These are phyloP conservation scores for Manihot esculenta DNA, from an alignment of 441 rosid genomes.

Conservation along the genomic window DNA sequence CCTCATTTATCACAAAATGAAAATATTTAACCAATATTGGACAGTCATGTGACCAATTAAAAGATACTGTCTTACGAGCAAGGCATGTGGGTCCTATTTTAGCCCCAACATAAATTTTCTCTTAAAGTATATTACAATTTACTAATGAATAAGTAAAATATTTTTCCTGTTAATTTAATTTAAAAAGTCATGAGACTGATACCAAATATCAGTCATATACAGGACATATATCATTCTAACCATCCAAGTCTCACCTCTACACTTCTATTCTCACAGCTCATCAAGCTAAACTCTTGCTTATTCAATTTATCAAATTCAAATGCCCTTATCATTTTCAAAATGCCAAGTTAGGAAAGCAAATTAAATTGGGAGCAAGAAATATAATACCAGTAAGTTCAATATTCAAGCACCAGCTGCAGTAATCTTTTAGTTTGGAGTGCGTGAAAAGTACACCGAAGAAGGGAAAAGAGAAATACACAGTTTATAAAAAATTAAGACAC, in stretches of 20 bases:
- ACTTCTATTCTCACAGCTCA: not conserved
- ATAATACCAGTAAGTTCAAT: not conserved
- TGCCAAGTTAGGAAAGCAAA: not conserved
- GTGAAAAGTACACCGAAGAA: too few relatives aligned
- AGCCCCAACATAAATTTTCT: not conserved
- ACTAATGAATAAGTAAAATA: not conserved
- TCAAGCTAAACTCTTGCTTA: not conserved
- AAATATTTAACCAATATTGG: not conserved
- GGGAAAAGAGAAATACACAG: too few relatives aligned
- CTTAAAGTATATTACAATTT: too few relatives aligned
- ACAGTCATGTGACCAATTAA: not conserved
- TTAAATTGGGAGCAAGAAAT: not conserved
- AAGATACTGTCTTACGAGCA: not conserved
- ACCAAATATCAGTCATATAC: not conserved
- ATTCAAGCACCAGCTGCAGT: not conserved
- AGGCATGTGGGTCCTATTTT: not conserved
- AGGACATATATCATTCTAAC: not conserved
- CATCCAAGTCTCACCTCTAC: not conserved
- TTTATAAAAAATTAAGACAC: not conserved
- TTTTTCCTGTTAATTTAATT: not conserved
- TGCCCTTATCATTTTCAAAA: not conserved
- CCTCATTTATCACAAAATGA: too few relatives aligned
- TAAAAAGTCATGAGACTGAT: not conserved
- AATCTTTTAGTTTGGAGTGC: not conserved
- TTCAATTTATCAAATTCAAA: too few relatives aligned